phyloP scores from a whole-genome alignment of 2,329 filamentous ascomycete genomes.

The Rutstroemia sp. region DNA sequence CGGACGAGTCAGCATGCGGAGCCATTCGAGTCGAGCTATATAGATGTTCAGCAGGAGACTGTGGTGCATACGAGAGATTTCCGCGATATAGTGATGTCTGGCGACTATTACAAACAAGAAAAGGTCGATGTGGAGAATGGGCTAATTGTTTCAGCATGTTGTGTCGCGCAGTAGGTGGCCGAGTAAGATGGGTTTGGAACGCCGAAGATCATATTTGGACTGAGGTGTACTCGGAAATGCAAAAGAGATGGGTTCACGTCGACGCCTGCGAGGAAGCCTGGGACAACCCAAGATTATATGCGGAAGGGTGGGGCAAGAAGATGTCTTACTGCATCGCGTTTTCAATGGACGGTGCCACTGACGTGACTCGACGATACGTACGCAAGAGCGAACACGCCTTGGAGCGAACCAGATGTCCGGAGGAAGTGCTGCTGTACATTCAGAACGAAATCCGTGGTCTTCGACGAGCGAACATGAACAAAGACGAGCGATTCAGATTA shows the following conservation, averaged over 20 bases:
- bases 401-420: conserved; percentile 73
- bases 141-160: conserved; percentile 99
- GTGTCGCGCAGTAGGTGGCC: conserved; percentile 82
- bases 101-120: conserved; percentile 77
- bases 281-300: conserved; percentile 89
- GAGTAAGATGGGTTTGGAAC: conserved; percentile 98
- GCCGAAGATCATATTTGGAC: conserved; percentile 97
- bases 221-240: conserved; percentile 91
- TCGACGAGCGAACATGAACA: conserved; percentile 75
- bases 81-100: conserved; percentile 94
- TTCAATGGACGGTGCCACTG: conserved; percentile 73
- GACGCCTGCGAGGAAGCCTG: conserved; percentile 91
- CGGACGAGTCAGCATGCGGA: conserved; percentile 83
- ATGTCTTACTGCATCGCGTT: conserved; percentile 97
- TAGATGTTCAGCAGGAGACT: conserved; percentile 69
- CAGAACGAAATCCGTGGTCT: conserved; percentile 85
- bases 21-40: conserved; percentile 87
- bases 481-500: conserved; percentile 74
- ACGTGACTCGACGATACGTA: conserved; percentile 60
- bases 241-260: conserved; percentile 92
- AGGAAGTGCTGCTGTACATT: conserved; percentile 86
- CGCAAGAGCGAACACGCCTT: conserved; percentile 65
- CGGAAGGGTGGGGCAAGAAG: conserved; percentile 93
- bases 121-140: conserved; percentile 90
- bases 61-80: conserved; percentile 78